phyloP scores from a whole-genome alignment of 106 monocot genomes.

The Amphibolis antarctica region DNA sequence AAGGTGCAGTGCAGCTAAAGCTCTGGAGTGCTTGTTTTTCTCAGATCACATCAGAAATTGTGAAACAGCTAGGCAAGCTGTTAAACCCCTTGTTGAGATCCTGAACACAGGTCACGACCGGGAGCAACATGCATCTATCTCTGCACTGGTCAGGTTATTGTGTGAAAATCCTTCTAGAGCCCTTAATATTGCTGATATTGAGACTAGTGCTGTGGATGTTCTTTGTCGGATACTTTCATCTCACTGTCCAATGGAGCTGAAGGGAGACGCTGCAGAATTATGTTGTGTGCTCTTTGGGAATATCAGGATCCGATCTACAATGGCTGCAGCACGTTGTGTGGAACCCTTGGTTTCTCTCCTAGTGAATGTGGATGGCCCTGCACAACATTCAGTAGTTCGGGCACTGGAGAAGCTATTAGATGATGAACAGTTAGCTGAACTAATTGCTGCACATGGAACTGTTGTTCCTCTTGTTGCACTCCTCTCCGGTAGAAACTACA shows the following conservation, averaged over 20 bases:
- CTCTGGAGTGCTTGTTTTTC: conserved; percentile 87
- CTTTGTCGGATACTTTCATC: conserved; percentile 89
- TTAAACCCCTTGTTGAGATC: conserved; percentile 91
- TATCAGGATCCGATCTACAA: conserved; percentile 69
- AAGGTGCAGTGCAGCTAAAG: conserved; percentile 90
- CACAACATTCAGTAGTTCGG: conserved; percentile 75
- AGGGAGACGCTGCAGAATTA: conserved; percentile 92
- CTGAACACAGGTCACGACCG: conserved; percentile 73
- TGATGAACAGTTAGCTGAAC: conserved; percentile 83
- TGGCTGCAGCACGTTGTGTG: conserved; percentile 81
- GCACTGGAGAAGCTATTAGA: conserved; percentile 88
- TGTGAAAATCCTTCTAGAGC: conserved; percentile 70
- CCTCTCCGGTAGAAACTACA: conserved; percentile 56
- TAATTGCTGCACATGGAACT: conserved; percentile 76
- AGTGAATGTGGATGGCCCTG: conserved; percentile 39
- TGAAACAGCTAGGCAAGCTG: conserved; percentile 66
- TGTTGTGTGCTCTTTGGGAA: conserved; percentile 87
- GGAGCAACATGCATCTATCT: conserved; percentile 94
- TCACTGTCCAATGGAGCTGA: conserved; percentile 70
- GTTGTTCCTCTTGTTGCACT: conserved; percentile 82
- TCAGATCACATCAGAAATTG: conserved; percentile 79
- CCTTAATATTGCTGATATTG: conserved; percentile 65
- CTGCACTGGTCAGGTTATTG: conserved; percentile 70
- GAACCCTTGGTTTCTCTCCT: conserved; percentile 81
- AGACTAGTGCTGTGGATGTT: conserved; percentile 92